Evolutionary conservation across 805 yeast species (phyloP).

Genomic region (Starmerella cellae): DNA sequence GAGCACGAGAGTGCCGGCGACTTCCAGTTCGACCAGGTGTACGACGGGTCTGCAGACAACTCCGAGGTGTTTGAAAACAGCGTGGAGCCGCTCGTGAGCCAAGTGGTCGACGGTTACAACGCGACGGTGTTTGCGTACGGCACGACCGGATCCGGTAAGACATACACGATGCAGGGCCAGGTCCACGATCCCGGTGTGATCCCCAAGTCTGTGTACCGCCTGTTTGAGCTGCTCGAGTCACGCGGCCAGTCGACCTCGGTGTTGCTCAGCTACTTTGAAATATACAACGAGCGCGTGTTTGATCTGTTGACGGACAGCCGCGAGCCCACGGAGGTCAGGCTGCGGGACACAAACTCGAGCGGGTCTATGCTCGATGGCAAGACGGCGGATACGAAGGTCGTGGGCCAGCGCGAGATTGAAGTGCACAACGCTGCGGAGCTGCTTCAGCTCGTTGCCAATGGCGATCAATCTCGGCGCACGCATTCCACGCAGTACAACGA

Average conservation of each 20-base stretch:
- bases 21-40: constrained; percentile 69
- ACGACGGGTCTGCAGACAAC: constrained; percentile 43
- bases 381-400: constrained; percentile 54
- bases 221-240: constrained; percentile 32
- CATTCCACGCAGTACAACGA: constrained; percentile 83
- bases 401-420: constrained; percentile 54
- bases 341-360: not conserved
- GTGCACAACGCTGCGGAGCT: constrained; percentile 50
- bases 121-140: constrained; percentile 91
- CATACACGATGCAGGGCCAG: constrained; percentile 72
- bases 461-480: constrained; percentile 64
- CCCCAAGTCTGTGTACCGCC: constrained; percentile 47
- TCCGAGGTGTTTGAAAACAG: constrained; percentile 43
- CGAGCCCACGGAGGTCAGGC: constrained; percentile 25
- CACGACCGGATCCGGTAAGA: constrained; percentile 88
- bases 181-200: constrained; percentile 53
- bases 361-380: constrained; percentile 42
- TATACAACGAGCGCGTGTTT: constrained; percentile 73
- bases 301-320: constrained; percentile 44
- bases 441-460: constrained; percentile 44
- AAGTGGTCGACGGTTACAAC: constrained; percentile 60
- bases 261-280: constrained; percentile 63
- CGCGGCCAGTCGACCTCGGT: constrained; percentile 28
- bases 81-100: constrained; percentile 42
- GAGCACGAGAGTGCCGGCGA: constrained; percentile 36